phyloP scores from a whole-genome alignment of 208 protist species.

The Trypanosoma rangeli region DNA sequence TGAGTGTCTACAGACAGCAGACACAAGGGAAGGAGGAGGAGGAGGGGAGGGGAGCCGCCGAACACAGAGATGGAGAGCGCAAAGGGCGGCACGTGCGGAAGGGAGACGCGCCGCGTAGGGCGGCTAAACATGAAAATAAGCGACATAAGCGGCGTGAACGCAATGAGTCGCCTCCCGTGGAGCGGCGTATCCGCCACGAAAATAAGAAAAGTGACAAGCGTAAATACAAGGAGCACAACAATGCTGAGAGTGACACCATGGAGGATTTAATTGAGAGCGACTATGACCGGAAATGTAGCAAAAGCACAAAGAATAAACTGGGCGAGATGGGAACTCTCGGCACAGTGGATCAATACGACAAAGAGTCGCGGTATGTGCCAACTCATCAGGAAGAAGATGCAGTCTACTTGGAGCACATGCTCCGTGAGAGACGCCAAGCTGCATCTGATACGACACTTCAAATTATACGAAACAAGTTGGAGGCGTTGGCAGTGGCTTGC shows the following conservation, averaged over 20 bases:
- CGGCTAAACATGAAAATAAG: constrained; percentile 35
- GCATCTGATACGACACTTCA: constrained; percentile 33
- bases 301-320: neutral
- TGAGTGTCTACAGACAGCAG: constrained; percentile 26
- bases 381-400: constrained; percentile 32
- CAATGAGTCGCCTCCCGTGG: constrained; percentile 1
- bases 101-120: neutral
- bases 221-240: neutral
- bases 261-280: constrained; percentile 5
- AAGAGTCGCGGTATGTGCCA: neutral
- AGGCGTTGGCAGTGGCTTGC: constrained; percentile 2
- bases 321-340: neutral
- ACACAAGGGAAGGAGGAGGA: constrained; percentile 7
- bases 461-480: constrained; percentile 10
- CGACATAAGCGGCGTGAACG: constrained; percentile 8
- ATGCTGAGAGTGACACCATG: constrained; percentile 4
- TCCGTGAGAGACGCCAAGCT: constrained; percentile 28
- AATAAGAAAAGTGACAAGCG: neutral
- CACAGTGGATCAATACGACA: constrained; percentile 9
- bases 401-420: constrained; percentile 40
- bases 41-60: neutral
- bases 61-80: constrained; percentile 13
- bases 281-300: neutral
- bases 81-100: neutral
- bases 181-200: neutral